phyloP scores from a whole-genome alignment of 441 rosid genomes.

The Gossypium lobatum region DNA sequence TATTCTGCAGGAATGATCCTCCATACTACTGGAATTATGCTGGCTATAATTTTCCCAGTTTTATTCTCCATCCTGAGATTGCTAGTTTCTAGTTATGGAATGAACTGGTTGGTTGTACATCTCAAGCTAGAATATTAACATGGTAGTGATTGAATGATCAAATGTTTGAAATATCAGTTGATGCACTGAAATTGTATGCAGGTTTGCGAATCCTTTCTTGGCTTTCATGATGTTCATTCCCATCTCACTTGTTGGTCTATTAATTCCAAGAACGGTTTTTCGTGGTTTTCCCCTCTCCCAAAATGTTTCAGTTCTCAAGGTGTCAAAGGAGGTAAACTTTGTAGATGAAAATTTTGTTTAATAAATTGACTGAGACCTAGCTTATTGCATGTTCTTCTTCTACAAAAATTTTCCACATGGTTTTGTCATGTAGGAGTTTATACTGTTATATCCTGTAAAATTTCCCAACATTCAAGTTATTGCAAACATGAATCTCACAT shows the following conservation, averaged over 20 bases:
- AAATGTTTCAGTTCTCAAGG: constrained; percentile 49
- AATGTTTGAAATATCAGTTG: constrained; percentile 7
- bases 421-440: neutral
- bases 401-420: neutral
- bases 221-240: constrained; percentile 91
- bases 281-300: constrained; percentile 51
- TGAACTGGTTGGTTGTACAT: constrained; percentile 72
- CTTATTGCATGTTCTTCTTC: neutral
- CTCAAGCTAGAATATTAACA: neutral
- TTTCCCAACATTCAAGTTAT: neutral
- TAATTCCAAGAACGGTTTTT: constrained; percentile 66
- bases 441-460: neutral
- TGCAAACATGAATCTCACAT: constrained; percentile 4
- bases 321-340: constrained; percentile 61
- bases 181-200: constrained; percentile 33
- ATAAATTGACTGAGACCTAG: neutral
- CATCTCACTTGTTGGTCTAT: constrained; percentile 68
- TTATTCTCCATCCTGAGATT: constrained; percentile 65
- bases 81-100: constrained; percentile 60
- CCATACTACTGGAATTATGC: constrained; percentile 43
- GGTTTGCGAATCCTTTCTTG: constrained; percentile 90
- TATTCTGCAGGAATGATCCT: constrained; percentile 9
- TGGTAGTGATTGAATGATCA: neutral
- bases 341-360: constrained; percentile 7
- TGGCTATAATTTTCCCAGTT: constrained; percentile 71